These are phyloP conservation scores for Centaurea solstitialis DNA, from an alignment of 129 eudicot species.

Conservation along the genomic window DNA sequence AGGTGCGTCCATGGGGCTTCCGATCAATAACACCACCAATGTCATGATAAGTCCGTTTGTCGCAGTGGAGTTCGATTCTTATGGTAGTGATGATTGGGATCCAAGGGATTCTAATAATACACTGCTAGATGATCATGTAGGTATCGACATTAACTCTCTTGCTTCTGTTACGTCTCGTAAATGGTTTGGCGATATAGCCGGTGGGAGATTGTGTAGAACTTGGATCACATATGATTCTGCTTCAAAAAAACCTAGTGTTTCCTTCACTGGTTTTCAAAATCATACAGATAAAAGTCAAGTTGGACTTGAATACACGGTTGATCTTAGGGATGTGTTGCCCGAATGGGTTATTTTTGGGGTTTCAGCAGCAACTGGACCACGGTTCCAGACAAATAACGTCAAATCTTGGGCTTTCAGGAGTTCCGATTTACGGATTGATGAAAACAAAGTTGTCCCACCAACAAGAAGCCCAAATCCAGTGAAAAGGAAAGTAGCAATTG, in stretches of 20 bases:
- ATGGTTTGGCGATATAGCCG: too few relatives aligned
- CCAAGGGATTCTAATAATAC: too few relatives aligned
- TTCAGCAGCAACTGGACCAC: conserved; percentile 30
- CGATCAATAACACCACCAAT: too few relatives aligned
- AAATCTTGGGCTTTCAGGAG: conserved; percentile 36
- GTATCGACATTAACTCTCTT: too few relatives aligned
- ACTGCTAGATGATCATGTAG: too few relatives aligned
- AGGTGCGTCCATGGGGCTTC: too few relatives aligned
- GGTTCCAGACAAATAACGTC: conserved; percentile 14
- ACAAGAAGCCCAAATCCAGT: not conserved
- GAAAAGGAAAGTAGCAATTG: not conserved
- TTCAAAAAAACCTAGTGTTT: conserved; percentile 20
- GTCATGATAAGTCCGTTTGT: too few relatives aligned
- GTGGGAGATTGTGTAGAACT: too few relatives aligned
- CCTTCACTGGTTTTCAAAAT: conserved; percentile 17
- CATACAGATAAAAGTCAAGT: not conserved
- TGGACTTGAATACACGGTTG: conserved; percentile 23
- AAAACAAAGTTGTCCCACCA: not conserved
- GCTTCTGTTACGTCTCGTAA: too few relatives aligned
- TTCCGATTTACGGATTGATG: not conserved
- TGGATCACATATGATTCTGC: conserved; percentile 31
- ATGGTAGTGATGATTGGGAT: too few relatives aligned
- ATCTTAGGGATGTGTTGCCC: conserved; percentile 24
- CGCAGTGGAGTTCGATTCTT: too few relatives aligned
- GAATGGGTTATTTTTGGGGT: conserved; percentile 43